Base-by-base conservation (phyloP, 2,329 filamentous ascomycete species). In the Stagonosporopsis chrysanthemi region DNA sequence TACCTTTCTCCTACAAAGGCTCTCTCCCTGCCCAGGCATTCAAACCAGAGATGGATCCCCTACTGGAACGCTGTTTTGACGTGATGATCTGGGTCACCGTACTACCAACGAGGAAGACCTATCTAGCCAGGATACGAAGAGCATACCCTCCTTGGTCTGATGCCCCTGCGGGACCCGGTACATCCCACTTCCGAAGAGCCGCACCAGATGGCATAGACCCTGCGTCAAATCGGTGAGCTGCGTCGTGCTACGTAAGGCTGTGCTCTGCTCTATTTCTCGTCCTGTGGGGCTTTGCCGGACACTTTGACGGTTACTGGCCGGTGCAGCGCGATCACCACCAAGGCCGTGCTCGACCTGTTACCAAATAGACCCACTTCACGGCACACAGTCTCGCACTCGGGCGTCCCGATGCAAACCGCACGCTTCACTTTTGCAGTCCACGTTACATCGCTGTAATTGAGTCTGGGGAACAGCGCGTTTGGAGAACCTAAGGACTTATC, bases 291-390 rank as follows among this genome's bases (percentile, higher is more conserved):
- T 15, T 26, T 46, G 26, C 50, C 28, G 26, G 36, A 14, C 24
- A 35, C 26, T 35, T 24, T 26, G n/a, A 40, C 31, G 23, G 11
- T 22, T 31, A 49, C 24, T 24, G 45, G 24, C 19, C 52, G 31
- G 40, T 38, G 26, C n/a, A 39, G 39, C 39, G 43, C 39, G 29
- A 31, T 7, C 39, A 41, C 24, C 6, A 14, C 8, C 23, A 23
- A 17, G 14, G 9, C 17, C 40, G 41, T 39, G 14, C 44, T 38
- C 39, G 39, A 33, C 39, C 14, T 22, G 47, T 55, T 55, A 55
- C 44, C 52, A 55, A 55, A 55, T 14, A 33, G 52, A 31, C n/a
- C 52, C 52, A 55, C 45, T 44, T 31, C 31, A 40, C 14, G 36
- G 40, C 45, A 43, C 52, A 24, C 39, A 29, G 44, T 11, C 17